Evolutionary conservation across 768 basidiomycete genomes (phyloP).

Genomic region (Lactarius hatsudake): DNA sequence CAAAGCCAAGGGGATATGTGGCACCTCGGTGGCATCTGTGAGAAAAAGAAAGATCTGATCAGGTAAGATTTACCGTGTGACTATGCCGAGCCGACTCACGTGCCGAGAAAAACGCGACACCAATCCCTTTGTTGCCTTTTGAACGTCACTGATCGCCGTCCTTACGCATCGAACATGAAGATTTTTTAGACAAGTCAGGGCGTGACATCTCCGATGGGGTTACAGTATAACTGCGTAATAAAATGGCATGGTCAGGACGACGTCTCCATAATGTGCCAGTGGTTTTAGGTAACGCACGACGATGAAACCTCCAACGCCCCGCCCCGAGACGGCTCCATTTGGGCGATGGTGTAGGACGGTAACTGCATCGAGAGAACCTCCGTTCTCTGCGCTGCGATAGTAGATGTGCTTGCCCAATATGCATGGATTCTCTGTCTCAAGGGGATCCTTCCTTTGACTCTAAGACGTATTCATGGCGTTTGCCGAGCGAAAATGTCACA

Average conservation of each 20-base stretch:
- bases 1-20: background rate
- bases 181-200: constrained; percentile 39
- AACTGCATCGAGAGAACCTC: constrained; percentile 53
- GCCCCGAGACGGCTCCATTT: constrained; percentile 47
- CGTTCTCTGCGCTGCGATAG: constrained; percentile 50
- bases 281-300: constrained; percentile 36
- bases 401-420: constrained; percentile 54
- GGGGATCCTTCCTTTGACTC: constrained; percentile 30
- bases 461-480: constrained; percentile 24
- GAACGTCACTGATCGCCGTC: constrained; percentile 38
- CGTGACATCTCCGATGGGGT: constrained; percentile 41
- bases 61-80: constrained; percentile 28
- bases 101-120: constrained; percentile 28
- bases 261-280: constrained; percentile 34
- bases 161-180: constrained; percentile 35
- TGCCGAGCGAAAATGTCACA: constrained; percentile 32
- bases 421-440: too few species aligned
- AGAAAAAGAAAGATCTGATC: constrained; percentile 22
- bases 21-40: background rate
- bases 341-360: constrained; percentile 46
- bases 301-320: constrained; percentile 53
- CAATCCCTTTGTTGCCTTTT: constrained; percentile 45
- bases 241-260: constrained; percentile 34
- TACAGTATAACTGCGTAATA: constrained; percentile 46
- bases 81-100: constrained; percentile 30